Percentiles rank a stretch among this genome's conserved stretches.
Conservation (phyloP, 1,284 basidiomycete genomes). For the Rhodotorula sp. region DNA sequence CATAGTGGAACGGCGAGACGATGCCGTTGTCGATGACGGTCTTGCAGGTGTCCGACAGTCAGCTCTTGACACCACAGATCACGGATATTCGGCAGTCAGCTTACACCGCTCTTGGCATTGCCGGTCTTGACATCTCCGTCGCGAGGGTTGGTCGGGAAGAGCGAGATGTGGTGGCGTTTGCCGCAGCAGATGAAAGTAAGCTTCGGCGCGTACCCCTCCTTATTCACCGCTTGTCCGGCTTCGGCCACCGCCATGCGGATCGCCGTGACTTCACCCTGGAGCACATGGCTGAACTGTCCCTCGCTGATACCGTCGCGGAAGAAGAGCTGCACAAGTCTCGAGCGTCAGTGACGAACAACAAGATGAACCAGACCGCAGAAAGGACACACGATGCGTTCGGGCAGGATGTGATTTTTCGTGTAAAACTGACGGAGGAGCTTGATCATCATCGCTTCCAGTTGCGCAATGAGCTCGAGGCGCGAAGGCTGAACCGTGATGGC, state of each 20-base stretch:
- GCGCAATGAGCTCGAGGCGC: slow-evolving; percentile 57
- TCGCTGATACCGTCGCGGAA: slow-evolving; percentile 41
- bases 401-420: slow-evolving; percentile 54
- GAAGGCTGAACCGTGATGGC: neutral
- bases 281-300: slow-evolving; percentile 21
- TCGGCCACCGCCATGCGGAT: slow-evolving; percentile 28
- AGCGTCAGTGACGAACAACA: too few species aligned
- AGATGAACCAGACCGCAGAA: neutral
- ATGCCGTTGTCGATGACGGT: slow-evolving; percentile 35
- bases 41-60: slow-evolving; percentile 19
- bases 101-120: slow-evolving; percentile 20
- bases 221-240: neutral
- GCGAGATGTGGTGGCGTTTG: slow-evolving; percentile 58
- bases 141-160: slow-evolving; percentile 7
- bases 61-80: too few species aligned
- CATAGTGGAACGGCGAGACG: slow-evolving; percentile 30
- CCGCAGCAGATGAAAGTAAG: slow-evolving; percentile 74
- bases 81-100: neutral
- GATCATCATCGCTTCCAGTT: slow-evolving; percentile 52
- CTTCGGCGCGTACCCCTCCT: slow-evolving; percentile 56
- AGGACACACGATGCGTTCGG: slow-evolving; percentile 54
- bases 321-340: slow-evolving; percentile 45
- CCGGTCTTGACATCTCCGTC: neutral
- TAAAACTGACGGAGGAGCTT: slow-evolving; percentile 56
- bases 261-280: slow-evolving; percentile 28